Evolutionary conservation across 177 flowering plant species (phyloP).

Genomic region (Tripterygium wilfordii): DNA sequence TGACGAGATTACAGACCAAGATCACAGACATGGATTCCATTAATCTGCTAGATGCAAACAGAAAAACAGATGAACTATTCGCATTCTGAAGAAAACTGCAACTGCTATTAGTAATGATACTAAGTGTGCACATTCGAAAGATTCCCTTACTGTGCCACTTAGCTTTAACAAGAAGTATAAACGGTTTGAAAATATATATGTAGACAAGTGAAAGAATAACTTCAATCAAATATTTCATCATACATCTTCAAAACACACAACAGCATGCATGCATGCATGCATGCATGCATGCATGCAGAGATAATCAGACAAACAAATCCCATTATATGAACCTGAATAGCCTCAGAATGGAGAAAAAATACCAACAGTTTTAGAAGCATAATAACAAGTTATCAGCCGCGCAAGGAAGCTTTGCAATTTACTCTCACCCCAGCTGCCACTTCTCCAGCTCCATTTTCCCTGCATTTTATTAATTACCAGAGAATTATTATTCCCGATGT

Average conservation of each 20-base stretch:
- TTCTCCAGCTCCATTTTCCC: slow-evolving; percentile 12
- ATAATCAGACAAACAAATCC: slow-evolving; percentile 5
- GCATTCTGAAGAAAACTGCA: too few relatives aligned
- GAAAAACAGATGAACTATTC: too few relatives aligned
- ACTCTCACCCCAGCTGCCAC: slow-evolving; percentile 1
- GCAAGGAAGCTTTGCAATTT: slow-evolving; percentile 2
- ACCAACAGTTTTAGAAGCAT: slow-evolving; percentile 11
- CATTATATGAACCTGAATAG: slow-evolving; percentile 3
- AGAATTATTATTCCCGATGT: too few relatives aligned
- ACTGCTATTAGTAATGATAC: too few relatives aligned
- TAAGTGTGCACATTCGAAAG: too few relatives aligned
- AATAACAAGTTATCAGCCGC: neutral
- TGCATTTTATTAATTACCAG: too few relatives aligned
- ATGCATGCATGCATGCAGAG: slow-evolving; percentile 2
- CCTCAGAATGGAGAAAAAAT: slow-evolving; percentile 14
- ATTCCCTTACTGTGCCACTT: too few relatives aligned
- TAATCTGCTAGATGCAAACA: too few relatives aligned
- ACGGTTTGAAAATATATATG: too few relatives aligned
- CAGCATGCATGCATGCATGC: slow-evolving; percentile 8
- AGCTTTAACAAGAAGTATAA: too few relatives aligned
- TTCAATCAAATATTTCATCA: slow-evolving; percentile 6
- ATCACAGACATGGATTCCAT: too few relatives aligned
- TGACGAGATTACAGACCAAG: too few relatives aligned
- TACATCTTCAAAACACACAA: slow-evolving; percentile 13
- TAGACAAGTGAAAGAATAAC: slow-evolving; percentile 5